Evolutionary conservation across 495 filamentous ascomycete species (phyloP).

Genomic region (Annulohypoxylon moriforme): DNA sequence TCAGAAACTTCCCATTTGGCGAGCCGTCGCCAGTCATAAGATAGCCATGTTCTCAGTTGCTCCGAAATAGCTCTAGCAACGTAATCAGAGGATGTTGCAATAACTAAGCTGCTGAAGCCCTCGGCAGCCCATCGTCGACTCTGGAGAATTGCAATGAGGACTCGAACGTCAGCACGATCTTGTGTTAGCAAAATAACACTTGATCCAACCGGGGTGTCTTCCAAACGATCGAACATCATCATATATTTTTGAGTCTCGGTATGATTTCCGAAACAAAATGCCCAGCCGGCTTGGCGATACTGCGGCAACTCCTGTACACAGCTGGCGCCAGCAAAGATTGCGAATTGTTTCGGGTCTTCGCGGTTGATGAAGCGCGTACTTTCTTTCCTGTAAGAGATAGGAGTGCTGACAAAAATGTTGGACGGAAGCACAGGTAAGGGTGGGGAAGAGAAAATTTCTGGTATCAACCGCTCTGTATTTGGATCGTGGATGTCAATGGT

Average conservation of each 20-base stretch:
- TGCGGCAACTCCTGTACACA: no score
- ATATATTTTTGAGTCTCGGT: no score
- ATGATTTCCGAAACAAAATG: background rate
- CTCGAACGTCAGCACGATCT: background rate
- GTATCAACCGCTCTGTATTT: background rate
- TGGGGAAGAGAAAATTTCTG: background rate
- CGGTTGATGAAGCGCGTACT: background rate
- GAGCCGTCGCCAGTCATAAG: background rate
- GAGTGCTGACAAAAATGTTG: background rate
- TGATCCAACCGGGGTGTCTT: background rate
- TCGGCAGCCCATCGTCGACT: background rate
- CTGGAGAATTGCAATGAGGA: background rate
- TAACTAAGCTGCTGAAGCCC: background rate
- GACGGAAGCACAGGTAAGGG: background rate
- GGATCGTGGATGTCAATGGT: background rate
- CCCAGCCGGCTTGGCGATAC: background rate
- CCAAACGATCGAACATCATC: background rate
- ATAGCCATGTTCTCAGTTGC: background rate
- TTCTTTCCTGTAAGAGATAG: background rate
- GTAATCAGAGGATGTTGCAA: background rate
- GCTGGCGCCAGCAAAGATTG: background rate
- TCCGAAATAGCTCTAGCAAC: no score
- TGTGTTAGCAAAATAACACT: background rate
- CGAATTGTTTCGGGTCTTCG: no score
- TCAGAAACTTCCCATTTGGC: background rate